Base-by-base conservation (phyloP, 768 basidiomycete genomes). In the Termitomyces eurrhizus region DNA sequence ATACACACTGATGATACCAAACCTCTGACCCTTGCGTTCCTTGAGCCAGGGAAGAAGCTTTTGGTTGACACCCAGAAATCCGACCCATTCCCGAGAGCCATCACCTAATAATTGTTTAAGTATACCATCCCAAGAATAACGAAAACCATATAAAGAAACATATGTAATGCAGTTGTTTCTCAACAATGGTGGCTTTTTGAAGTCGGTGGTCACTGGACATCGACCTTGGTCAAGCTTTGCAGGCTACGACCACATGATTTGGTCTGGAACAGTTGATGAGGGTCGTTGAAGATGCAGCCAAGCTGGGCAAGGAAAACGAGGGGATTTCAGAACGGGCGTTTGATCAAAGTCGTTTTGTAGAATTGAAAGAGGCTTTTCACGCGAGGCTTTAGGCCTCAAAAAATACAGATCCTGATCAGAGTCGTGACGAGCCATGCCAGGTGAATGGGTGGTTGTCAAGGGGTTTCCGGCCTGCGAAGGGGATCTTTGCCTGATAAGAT, bases 1-100 rank as follows among this genome's bases (percentile, higher is more conserved):
- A 41, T 52, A 76, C 80, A 33, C 58, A 81, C 80, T 78, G 56
- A 83, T 74, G 36, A 81, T 71, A 3, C 80, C 81, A 63, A 80
- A 77, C 37, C 81, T 69, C 61, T 77, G 65, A 24, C 80, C 79
- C 55, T 77, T 80, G 44, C 71, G 70, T 11, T 66, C 73, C 50
- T 75, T 62, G 36, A 83, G 65, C 75, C 75, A 81, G 2, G 77
- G 76, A 37, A 83, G 66, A 26, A 83, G 69, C 26, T 72, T 72
- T 57, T 77, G 76, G 42, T 81, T 79, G 53, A 83, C 77, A 7
- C 81, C 80, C 0, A 64, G 69, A 11, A 72, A 33, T 63, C 66
- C 7, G 68, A 68, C 1, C 74, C 75, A 52, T 78, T 72, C 4
- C 81, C 81, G 5, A 79, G 64, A 0, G 81, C 81, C 67, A 80